phyloP scores from a whole-genome alignment of 768 basidiomycete genomes.

The Podaxis sp. region DNA sequence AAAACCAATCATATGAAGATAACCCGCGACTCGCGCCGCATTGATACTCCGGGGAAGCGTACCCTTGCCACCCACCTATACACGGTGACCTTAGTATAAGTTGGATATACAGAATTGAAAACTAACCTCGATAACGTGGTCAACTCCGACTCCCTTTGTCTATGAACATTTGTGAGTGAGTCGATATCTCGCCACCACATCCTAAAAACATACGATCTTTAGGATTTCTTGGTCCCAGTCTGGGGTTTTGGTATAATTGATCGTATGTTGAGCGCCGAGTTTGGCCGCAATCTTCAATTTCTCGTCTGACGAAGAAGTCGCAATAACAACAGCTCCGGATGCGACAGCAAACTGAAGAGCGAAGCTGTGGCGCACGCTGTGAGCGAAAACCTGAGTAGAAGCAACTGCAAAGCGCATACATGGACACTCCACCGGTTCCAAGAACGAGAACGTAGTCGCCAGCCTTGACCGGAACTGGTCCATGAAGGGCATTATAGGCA shows the following conservation, averaged over 20 bases:
- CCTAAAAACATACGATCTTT: constrained; percentile 35
- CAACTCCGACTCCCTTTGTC: constrained; percentile 38
- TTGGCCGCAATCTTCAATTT: constrained; percentile 54
- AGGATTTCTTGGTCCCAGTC: constrained; percentile 57
- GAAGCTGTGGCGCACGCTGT: constrained; percentile 34
- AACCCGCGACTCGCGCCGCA: constrained; percentile 40
- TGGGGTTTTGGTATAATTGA: constrained; percentile 61
- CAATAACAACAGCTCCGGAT: constrained; percentile 62
- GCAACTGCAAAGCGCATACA: constrained; percentile 29
- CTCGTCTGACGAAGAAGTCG: constrained; percentile 65
- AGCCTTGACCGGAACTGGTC: constrained; percentile 48
- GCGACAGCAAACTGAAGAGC: constrained; percentile 62
- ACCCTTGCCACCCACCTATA: constrained; percentile 54
- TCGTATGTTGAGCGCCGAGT: constrained; percentile 53
- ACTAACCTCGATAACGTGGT: constrained; percentile 41
- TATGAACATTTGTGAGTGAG: constrained; percentile 17
- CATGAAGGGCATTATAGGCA: constrained; percentile 59
- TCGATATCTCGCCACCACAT: background rate
- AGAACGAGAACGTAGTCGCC: constrained; percentile 59
- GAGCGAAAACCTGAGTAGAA: constrained; percentile 15
- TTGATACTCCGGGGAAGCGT: constrained; percentile 47
- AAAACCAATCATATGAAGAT: constrained; percentile 50
- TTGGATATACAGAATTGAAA: background rate
- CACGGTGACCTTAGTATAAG: constrained; percentile 14
- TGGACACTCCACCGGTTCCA: constrained; percentile 58